Percentiles rank a stretch among this genome's conserved stretches.
Conservation (phyloP, 2,329 filamentous ascomycete species). For the Diatrype stigma region DNA sequence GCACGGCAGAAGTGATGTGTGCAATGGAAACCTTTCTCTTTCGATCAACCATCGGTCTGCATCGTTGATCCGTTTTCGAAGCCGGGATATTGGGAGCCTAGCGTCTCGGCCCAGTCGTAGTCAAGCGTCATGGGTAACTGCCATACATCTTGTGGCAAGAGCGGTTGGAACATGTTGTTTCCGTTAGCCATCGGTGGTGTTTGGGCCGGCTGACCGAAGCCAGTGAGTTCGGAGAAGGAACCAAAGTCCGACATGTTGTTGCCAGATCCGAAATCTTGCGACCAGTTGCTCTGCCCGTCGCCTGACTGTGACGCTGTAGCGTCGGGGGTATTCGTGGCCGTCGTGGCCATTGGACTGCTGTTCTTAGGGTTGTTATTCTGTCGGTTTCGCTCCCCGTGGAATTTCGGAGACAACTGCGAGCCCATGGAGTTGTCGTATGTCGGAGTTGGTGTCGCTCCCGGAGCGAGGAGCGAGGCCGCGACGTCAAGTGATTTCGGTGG, state of each 20-base stretch:
- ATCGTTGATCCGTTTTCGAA: slow-evolving; percentile 56
- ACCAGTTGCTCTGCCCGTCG: slow-evolving; percentile 27
- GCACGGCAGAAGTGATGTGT: too few species aligned
- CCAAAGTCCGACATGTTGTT: slow-evolving; percentile 37
- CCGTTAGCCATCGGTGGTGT: slow-evolving; percentile 19
- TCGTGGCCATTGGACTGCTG: slow-evolving; percentile 34
- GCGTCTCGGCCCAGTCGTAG: slow-evolving; percentile 75
- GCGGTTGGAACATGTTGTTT: slow-evolving; percentile 63
- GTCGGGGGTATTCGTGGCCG: slow-evolving; percentile 15
- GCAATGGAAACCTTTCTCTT: not conserved
- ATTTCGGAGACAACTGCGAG: slow-evolving; percentile 25
- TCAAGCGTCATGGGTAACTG: slow-evolving; percentile 94
- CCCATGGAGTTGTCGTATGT: slow-evolving; percentile 25
- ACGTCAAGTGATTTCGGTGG: slow-evolving; percentile 13
- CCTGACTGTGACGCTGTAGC: slow-evolving; percentile 39
- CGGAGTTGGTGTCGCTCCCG: slow-evolving; percentile 23
- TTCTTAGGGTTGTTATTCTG: slow-evolving; percentile 17
- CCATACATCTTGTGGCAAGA: slow-evolving; percentile 91
- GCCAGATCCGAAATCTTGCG: slow-evolving; percentile 39
- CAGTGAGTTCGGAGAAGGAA: slow-evolving; percentile 42
- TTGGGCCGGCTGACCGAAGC: slow-evolving; percentile 33
- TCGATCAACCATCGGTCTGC: slow-evolving; percentile 3
- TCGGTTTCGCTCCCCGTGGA: slow-evolving; percentile 30
- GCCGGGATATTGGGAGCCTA: slow-evolving; percentile 58
- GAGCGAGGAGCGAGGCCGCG: slow-evolving; percentile 15